A percentile compares a stretch with the other conserved stretches of the same genome.
Conservation (phyloP, 148 eudicot genomes). For the Silene conica region DNA sequence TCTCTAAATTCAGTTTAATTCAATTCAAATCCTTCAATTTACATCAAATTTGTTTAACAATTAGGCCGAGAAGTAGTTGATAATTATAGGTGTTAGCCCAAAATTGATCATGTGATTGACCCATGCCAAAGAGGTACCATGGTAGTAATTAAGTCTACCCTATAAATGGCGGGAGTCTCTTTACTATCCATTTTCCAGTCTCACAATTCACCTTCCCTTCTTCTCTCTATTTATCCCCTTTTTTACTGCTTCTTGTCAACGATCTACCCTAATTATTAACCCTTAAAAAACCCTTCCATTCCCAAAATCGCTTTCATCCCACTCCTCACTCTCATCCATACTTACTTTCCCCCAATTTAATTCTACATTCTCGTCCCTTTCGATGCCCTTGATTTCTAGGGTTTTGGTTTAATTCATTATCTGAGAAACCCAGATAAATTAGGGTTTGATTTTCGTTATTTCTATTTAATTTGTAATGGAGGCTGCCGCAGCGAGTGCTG, state of each 20-base stretch:
- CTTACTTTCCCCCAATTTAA: background rate
- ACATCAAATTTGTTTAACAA: too few species aligned
- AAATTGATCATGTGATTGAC: background rate
- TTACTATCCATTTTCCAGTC: background rate
- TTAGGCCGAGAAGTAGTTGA: too few species aligned
- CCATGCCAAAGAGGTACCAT: background rate
- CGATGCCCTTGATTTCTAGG: slow-evolving; percentile 23
- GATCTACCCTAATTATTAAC: slow-evolving; percentile 13
- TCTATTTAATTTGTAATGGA: slow-evolving; percentile 38
- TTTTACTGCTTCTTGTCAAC: slow-evolving; percentile 18
- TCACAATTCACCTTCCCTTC: background rate
- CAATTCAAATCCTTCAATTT: too few species aligned
- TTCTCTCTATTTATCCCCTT: slow-evolving; percentile 5
- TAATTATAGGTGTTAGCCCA: background rate
- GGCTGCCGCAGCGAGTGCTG: slow-evolving; percentile 44
- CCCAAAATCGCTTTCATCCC: slow-evolving; percentile 14
- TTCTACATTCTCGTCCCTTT: slow-evolving; percentile 19
- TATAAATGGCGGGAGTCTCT: slow-evolving; percentile 37
- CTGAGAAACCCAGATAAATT: slow-evolving; percentile 6
- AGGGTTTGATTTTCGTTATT: slow-evolving; percentile 14
- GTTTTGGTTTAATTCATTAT: slow-evolving; percentile 23
- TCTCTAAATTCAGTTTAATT: too few species aligned
- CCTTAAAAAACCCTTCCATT: slow-evolving; percentile 1
- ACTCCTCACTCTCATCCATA: background rate
- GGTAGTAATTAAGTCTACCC: background rate